These are phyloP conservation scores for Ocimum tenuiflorum DNA, from an alignment of 257 asterid genomes.

Conservation along the genomic window DNA sequence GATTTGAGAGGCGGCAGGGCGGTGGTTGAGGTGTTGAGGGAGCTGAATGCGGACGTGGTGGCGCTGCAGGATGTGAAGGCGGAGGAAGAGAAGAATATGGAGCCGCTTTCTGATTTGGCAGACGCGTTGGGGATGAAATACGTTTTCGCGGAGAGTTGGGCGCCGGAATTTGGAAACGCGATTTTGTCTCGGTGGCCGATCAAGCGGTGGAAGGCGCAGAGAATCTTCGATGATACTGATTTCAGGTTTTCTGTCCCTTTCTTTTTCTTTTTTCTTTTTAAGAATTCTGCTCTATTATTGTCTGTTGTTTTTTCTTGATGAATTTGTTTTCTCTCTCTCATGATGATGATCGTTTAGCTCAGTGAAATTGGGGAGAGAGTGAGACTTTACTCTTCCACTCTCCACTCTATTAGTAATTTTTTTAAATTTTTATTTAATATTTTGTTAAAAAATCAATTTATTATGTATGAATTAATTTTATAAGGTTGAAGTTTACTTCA, in stretches of 20 bases:
- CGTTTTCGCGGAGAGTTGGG: constrained; percentile 98
- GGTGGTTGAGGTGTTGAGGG: constrained; percentile 59
- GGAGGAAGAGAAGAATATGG: constrained; percentile 86
- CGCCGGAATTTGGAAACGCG: constrained; percentile 94
- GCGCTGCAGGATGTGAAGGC: constrained; percentile 94
- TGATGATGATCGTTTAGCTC: too few species aligned
- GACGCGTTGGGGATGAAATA: constrained; percentile 80
- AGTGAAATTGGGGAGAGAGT: too few species aligned
- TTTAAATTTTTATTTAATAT: too few species aligned
- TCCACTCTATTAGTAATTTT: too few species aligned
- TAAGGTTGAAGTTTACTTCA: too few species aligned
- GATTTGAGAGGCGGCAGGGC: constrained; percentile 28
- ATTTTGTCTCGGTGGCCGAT: constrained; percentile 85
- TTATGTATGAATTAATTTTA: too few species aligned
- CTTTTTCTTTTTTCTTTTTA: neutral
- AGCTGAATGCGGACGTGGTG: constrained; percentile 72
- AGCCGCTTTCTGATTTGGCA: constrained; percentile 85
- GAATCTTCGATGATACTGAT: constrained; percentile 72
- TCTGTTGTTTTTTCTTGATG: neutral
- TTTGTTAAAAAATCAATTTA: too few species aligned
- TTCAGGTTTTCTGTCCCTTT: constrained; percentile 47
- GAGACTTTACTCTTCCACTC: too few species aligned
- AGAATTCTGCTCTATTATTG: neutral
- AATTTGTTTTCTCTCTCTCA: neutral
- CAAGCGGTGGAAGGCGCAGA: constrained; percentile 73